These are phyloP conservation scores for Citrullus mucosospermus DNA, from an alignment of 306 rosid genomes.

Conservation along the genomic window DNA sequence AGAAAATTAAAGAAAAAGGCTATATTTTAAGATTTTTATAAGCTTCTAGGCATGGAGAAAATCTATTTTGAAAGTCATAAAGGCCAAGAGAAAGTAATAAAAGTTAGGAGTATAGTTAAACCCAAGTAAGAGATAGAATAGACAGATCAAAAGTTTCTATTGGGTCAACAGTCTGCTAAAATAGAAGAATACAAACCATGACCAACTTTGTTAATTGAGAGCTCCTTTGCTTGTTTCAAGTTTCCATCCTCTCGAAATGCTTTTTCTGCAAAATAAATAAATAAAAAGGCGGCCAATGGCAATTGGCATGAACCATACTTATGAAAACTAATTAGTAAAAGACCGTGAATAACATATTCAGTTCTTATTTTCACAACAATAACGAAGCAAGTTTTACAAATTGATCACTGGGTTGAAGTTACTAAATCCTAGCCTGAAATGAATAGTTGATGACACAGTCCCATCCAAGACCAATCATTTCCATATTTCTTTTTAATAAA, in stretches of 20 bases:
- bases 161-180: neutral
- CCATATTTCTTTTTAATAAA: neutral
- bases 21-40: neutral
- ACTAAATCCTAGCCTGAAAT: neutral
- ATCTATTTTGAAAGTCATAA: neutral
- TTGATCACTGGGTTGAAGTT: neutral
- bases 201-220: slow-evolving; percentile 86
- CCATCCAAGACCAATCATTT: neutral
- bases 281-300: neutral
- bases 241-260: slow-evolving; percentile 81
- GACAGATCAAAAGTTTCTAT: neutral
- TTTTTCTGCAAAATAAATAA: slow-evolving; percentile 45
- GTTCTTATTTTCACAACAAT: neutral
- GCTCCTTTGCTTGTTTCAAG: slow-evolving; percentile 71
- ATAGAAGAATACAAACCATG: slow-evolving; percentile 34
- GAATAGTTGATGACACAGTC: neutral
- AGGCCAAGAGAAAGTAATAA: neutral
- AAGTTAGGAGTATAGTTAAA: neutral
- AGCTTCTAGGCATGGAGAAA: neutral
- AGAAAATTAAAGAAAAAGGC: neutral
- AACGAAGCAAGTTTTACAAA: neutral
- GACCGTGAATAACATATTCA: neutral
- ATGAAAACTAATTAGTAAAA: neutral
- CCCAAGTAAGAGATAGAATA: neutral
- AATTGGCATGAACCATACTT: slow-evolving; percentile 7